These are phyloP conservation scores for Claviceps quebecensis DNA, from an alignment of 2,329 filamentous ascomycete genomes.

Conservation along the genomic window DNA sequence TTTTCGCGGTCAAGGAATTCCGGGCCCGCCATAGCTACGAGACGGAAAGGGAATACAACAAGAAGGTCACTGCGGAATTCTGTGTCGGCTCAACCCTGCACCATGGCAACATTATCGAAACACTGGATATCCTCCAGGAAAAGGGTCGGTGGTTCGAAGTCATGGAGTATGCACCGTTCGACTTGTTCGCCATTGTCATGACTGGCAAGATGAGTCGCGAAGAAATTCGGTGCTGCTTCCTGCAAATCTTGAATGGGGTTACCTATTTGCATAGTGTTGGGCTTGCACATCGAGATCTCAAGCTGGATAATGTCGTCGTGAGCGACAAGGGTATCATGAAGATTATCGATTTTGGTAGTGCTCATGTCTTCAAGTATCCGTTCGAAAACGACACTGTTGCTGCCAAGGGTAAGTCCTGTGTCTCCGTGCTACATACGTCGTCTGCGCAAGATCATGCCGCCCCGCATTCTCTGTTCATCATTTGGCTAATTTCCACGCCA, in stretches of 20 bases:
- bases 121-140: slow-evolving; percentile 89
- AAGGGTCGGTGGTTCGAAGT: slow-evolving; percentile 94
- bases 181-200: slow-evolving; percentile 97
- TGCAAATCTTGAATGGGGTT: slow-evolving; percentile 90
- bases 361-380: slow-evolving; percentile 91
- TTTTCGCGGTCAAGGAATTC: slow-evolving; percentile 97
- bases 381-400: slow-evolving; percentile 59
- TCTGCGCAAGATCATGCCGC: neutral
- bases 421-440: neutral
- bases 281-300: slow-evolving; percentile 84
- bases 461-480: no score
- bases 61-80: slow-evolving; percentile 96
- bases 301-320: slow-evolving; percentile 95
- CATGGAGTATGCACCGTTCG: slow-evolving; percentile 95
- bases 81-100: slow-evolving; percentile 94
- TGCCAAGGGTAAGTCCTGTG: slow-evolving; percentile 20
- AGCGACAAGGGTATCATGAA: slow-evolving; percentile 98
- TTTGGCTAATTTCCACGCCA: slow-evolving; percentile 6
- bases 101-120: slow-evolving; percentile 97
- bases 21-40: slow-evolving; percentile 84
- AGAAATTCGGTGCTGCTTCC: slow-evolving; percentile 78
- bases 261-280: slow-evolving; percentile 93
- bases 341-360: slow-evolving; percentile 96
- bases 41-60: slow-evolving; percentile 87
- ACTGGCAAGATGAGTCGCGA: slow-evolving; percentile 91